Evolutionary conservation across 176 grass and related monocot genomes (phyloP).

Genomic region (Cenchrus fungigraminus): DNA sequence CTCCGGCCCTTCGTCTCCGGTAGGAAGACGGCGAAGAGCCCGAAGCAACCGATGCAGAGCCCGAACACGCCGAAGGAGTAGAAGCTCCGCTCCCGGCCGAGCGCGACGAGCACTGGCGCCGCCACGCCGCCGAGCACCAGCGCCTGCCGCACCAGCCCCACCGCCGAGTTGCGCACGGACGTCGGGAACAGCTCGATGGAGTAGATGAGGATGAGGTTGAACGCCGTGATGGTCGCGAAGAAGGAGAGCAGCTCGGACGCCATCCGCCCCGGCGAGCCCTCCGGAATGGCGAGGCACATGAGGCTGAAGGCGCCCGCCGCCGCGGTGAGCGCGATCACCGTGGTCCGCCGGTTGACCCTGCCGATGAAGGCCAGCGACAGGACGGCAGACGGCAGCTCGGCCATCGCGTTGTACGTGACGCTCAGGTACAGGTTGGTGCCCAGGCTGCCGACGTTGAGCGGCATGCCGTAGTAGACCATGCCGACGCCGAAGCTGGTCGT

Average conservation of each 20-base stretch:
- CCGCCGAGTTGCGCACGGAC: conserved; percentile 78
- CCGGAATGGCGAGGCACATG: conserved; percentile 51
- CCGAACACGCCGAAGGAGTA: conserved; percentile 84
- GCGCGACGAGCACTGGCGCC: conserved; percentile 70
- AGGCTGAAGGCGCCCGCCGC: conserved; percentile 59
- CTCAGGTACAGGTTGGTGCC: conserved; percentile 85
- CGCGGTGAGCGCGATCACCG: conserved; percentile 50
- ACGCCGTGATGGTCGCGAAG: conserved; percentile 79
- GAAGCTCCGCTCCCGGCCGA: conserved; percentile 64
- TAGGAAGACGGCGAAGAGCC: conserved; percentile 55
- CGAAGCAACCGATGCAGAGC: conserved; percentile 55
- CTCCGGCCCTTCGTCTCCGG: conserved; percentile 76
- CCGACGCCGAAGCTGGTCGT: conserved; percentile 69
- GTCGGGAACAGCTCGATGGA: conserved; percentile 94
- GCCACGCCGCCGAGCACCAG: conserved; percentile 70
- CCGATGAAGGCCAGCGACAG: conserved; percentile 56
- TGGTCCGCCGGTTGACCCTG: conserved; percentile 61
- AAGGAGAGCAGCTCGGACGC: conserved; percentile 68
- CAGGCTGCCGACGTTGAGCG: conserved; percentile 84
- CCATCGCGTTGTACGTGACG: conserved; percentile 79
- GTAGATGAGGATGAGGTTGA: conserved; percentile 71
- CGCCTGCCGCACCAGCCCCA: conserved; percentile 69
- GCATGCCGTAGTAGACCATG: conserved; percentile 91
- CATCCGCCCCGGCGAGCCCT: conserved; percentile 51
- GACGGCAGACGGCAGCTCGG: conserved; percentile 68